These are phyloP conservation scores for Penicillium bialowiezense DNA, from an alignment of 495 filamentous ascomycete genomes.

Conservation along the genomic window DNA sequence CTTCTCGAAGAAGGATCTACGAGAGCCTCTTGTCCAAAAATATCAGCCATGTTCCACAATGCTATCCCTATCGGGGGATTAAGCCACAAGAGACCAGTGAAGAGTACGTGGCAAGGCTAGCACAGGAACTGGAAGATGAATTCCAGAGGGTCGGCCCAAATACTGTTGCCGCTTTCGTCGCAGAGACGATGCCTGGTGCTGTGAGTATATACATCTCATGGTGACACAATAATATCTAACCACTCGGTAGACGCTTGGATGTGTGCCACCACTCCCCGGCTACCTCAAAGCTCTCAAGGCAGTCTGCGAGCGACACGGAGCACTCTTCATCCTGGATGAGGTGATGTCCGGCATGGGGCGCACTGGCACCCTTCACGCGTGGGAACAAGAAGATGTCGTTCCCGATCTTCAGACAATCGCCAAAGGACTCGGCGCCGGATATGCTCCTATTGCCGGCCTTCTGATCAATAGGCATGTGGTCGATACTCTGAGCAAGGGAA, in stretches of 20 bases:
- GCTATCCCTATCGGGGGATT: slow-evolving; percentile 58
- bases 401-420: slow-evolving; percentile 62
- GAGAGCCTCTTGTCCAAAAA: slow-evolving; percentile 58
- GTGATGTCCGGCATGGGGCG: slow-evolving; percentile 73
- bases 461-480: slow-evolving; percentile 51
- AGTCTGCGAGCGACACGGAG: slow-evolving; percentile 60
- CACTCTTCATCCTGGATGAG: slow-evolving; percentile 64
- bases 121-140: slow-evolving; percentile 67
- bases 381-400: slow-evolving; percentile 55
- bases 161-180: slow-evolving; percentile 69
- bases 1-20: slow-evolving; percentile 55
- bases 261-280: slow-evolving; percentile 53
- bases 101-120: slow-evolving; percentile 51
- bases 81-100: slow-evolving; percentile 28
- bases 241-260: slow-evolving; percentile 45
- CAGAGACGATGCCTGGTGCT: slow-evolving; percentile 60
- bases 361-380: slow-evolving; percentile 60
- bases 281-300: slow-evolving; percentile 57
- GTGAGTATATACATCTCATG: slow-evolving; percentile 19
- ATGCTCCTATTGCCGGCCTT: slow-evolving; percentile 55
- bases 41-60: slow-evolving; percentile 60
- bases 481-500: slow-evolving; percentile 47
- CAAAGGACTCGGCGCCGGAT: slow-evolving; percentile 61
- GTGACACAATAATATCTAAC: neutral
- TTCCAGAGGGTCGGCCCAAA: slow-evolving; percentile 64